Conservation (phyloP, 2,329 filamentous ascomycete species). For the Aureobasidium leucospermi region DNA sequence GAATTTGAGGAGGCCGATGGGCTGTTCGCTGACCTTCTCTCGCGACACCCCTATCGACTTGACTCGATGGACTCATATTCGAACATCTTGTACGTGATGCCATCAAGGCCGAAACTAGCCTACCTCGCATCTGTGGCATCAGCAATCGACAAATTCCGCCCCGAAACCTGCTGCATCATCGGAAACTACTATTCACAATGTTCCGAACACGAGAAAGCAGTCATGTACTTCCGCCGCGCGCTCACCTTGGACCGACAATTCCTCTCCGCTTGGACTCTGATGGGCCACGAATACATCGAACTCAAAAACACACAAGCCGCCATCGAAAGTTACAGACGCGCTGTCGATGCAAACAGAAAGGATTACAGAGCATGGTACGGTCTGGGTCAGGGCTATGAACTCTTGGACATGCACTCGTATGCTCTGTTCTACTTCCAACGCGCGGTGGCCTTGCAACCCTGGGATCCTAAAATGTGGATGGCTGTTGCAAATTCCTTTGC, state of each 20-base stretch:
- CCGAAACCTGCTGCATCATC: conserved; percentile 92
- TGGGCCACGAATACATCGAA: conserved; percentile 98
- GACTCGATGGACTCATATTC: conserved; percentile 94
- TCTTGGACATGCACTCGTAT: conserved; percentile 96
- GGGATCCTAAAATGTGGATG: conserved; percentile 98
- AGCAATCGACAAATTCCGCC: conserved; percentile 87
- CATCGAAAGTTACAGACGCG: conserved; percentile 91
- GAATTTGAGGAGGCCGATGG: conserved; percentile 58
- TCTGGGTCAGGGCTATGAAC: conserved; percentile 91
- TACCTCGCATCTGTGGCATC: conserved; percentile 89
- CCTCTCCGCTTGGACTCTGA: conserved; percentile 92
- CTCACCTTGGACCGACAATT: conserved; percentile 84
- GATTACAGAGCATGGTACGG: conserved; percentile 99
- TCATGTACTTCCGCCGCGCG: conserved; percentile 93
- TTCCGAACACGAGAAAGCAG: conserved; percentile 93
- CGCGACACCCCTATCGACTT: conserved; percentile 60
- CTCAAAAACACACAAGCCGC: conserved; percentile 97
- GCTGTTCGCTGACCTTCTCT: conserved; percentile 62
- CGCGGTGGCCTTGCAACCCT: conserved; percentile 83
- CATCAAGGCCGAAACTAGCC: conserved; percentile 77
- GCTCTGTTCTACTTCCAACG: conserved; percentile 97
- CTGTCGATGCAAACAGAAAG: conserved; percentile 90
- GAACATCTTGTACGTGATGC: conserved; percentile 93
- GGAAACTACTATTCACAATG: conserved; percentile 96
- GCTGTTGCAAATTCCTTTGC: conserved; percentile 88